Evolutionary conservation across 371 early-diverging fungal genomes (phyloP), one percentile per base, ranked within the genome.

Genomic region (Paraphysoderma sedebokerense): DNA sequence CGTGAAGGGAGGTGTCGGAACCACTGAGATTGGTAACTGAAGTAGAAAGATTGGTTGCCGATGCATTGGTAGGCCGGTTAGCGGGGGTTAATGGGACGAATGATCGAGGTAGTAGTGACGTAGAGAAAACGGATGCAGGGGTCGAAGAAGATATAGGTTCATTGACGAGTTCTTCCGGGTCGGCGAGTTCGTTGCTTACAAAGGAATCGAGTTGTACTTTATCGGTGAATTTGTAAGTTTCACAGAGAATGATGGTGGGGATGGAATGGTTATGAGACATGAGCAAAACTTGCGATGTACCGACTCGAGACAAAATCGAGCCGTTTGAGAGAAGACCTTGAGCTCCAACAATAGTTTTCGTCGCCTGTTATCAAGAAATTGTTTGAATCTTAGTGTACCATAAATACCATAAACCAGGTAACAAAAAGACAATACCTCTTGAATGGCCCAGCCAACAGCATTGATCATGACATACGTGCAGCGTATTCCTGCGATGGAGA

Each of bases 151-250:
- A n/a, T n/a, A n/a, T n/a, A n/a, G n/a, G n/a, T n/a, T n/a, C 72
- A 35, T 75, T 66, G 28, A 81, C 81, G 20, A 86, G 59, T 49
- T 82, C 85, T 51, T 85, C 82, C 7, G 85, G 82, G 56, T 85
- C 76, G 19, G 82, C 92, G 46, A 95, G 69, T 61, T 96, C 98
- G 61, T 98, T 96, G 79, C 76, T 76, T 2, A 92, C 93, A 57
- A 92, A 81, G 3, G 92, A 85, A 62, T 96, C 98, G 22, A 98
- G 70, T 57, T 91, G 85, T 19, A 87, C 83, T 12, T 79, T 72
- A 38, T 92, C 89, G 45, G 81, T 79, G 55, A 96, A 96, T 68
- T 98, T 98, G 69, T 91, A 92, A 1, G 85, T 86, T 62, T 93
- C 97, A 61, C 95, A 91, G 50, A 82, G 75, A 9, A 90, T 90